Percentiles rank a stretch among this genome's conserved stretches.
Conservation (phyloP, 192 early-diverging fungal species). For the Umbelopsis isabellina region DNA sequence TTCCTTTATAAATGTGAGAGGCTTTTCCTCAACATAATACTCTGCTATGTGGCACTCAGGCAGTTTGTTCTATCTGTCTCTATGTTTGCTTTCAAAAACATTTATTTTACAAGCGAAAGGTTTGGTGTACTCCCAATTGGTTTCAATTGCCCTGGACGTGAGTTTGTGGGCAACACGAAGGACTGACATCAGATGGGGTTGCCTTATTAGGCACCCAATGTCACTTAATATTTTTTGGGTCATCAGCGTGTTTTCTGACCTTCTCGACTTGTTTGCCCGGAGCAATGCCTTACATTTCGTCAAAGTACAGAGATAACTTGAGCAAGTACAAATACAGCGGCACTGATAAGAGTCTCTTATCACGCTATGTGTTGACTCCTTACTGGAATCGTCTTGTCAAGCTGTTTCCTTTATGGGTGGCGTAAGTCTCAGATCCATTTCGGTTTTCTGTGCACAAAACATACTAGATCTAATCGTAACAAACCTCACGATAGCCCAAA, state of each 20-base stretch:
- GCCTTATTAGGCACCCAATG: too few relatives aligned
- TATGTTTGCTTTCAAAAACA: too few relatives aligned
- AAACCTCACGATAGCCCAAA: conserved; percentile 64
- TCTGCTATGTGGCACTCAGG: too few relatives aligned
- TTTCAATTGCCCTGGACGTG: too few relatives aligned
- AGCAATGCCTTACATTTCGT: conserved; percentile 63
- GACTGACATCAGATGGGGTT: too few relatives aligned
- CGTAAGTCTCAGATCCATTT: conserved; percentile 62
- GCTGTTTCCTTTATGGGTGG: conserved; percentile 91
- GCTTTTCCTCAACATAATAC: too few relatives aligned
- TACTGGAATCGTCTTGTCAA: conserved; percentile 93
- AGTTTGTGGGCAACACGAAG: too few relatives aligned
- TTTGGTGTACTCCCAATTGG: too few relatives aligned
- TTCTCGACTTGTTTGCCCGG: conserved; percentile 40
- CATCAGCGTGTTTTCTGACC: conserved; percentile 2
- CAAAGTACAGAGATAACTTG: conserved; percentile 70
- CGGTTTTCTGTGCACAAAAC: not conserved
- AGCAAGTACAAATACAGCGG: conserved; percentile 79
- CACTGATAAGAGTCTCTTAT: conserved; percentile 82
- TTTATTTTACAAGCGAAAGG: too few relatives aligned
- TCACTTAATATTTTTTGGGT: too few relatives aligned
- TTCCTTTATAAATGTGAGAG: too few relatives aligned
- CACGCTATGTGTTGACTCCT: conserved; percentile 79
- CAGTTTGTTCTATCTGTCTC: too few relatives aligned
- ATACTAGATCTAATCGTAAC: not conserved